A percentile compares a stretch with the other conserved stretches of the same genome.
Evolutionary conservation across 2,329 filamentous ascomycete species (phyloP).

Genomic region (Neurospora sp.): DNA sequence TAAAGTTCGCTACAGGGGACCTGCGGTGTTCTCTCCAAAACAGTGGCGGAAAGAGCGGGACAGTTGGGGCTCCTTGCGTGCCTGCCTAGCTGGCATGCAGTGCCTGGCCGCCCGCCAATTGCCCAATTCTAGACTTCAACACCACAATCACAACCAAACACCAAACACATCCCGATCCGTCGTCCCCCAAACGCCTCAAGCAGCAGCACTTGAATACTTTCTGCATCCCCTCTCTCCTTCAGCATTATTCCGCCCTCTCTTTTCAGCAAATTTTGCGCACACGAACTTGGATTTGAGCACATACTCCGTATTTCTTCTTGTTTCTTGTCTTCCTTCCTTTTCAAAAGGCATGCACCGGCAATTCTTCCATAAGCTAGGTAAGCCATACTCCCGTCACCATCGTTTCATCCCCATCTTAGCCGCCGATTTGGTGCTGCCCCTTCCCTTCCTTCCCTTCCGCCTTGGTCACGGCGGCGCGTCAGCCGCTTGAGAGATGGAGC

Average conservation of each 20-base stretch:
- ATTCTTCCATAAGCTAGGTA: neutral
- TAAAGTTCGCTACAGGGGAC: neutral
- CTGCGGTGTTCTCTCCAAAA: neutral
- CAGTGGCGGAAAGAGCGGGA: neutral
- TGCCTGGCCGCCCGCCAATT: neutral
- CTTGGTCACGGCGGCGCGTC: neutral
- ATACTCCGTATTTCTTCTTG: neutral
- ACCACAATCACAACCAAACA: neutral
- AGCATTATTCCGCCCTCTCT: neutral
- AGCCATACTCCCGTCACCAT: neutral
- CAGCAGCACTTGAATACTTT: neutral
- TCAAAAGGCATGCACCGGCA: neutral
- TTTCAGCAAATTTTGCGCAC: neutral
- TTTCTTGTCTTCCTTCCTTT: neutral
- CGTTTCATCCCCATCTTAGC: neutral
- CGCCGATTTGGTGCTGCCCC: neutral
- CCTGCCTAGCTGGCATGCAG: neutral
- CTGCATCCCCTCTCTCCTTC: neutral
- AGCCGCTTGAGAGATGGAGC: neutral
- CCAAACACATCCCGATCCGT: neutral
- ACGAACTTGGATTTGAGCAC: neutral
- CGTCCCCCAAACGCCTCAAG: neutral
- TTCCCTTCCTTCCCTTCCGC: neutral
- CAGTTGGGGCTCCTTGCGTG: neutral
- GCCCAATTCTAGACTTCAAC: neutral